phyloP scores from a whole-genome alignment of 192 early-diverging fungal species.

The Irineochytrium annulatum region DNA sequence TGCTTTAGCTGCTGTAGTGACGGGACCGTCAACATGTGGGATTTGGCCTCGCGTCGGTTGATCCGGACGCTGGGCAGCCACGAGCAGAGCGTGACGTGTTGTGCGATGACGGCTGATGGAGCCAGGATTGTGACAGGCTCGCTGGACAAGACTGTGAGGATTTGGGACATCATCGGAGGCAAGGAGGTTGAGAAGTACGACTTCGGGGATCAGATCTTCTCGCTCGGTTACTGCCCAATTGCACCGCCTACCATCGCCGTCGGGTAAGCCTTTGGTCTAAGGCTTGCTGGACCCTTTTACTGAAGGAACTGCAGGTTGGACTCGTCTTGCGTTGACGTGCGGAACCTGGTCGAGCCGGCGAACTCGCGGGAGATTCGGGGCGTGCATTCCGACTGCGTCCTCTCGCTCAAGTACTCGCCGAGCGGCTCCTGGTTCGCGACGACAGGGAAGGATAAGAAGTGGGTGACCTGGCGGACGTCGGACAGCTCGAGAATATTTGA shows the following conservation, averaged over 20 bases:
- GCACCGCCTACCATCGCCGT: conserved; percentile 3
- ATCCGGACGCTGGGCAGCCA: neutral
- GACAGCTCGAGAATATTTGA: neutral
- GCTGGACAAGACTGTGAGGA: conserved; percentile 73
- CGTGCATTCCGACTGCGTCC: conserved; percentile 1
- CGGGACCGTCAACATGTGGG: conserved; percentile 9
- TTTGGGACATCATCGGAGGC: conserved; percentile 79
- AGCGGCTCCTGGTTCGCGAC: conserved; percentile 6
- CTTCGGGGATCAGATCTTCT: neutral
- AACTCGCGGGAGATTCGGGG: neutral
- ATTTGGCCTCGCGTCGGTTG: neutral
- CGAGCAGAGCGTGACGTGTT: conserved; percentile 3
- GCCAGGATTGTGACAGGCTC: conserved; percentile 76
- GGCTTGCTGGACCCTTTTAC: neutral
- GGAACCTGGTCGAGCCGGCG: neutral
- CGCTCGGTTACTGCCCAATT: conserved; percentile 5
- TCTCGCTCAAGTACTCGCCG: conserved; percentile 1
- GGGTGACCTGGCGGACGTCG: conserved; percentile 3
- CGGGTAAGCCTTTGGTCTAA: conserved; percentile 1
- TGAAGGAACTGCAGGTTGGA: neutral
- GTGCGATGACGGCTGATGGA: conserved; percentile 5
- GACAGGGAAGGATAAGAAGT: conserved; percentile 12
- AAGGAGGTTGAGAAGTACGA: conserved; percentile 34
- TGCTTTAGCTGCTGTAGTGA: conserved; percentile 11
- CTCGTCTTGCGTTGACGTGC: neutral